These are phyloP conservation scores for Apiospora phragmitis DNA, from an alignment of 2,329 filamentous ascomycete genomes.

Conservation along the genomic window DNA sequence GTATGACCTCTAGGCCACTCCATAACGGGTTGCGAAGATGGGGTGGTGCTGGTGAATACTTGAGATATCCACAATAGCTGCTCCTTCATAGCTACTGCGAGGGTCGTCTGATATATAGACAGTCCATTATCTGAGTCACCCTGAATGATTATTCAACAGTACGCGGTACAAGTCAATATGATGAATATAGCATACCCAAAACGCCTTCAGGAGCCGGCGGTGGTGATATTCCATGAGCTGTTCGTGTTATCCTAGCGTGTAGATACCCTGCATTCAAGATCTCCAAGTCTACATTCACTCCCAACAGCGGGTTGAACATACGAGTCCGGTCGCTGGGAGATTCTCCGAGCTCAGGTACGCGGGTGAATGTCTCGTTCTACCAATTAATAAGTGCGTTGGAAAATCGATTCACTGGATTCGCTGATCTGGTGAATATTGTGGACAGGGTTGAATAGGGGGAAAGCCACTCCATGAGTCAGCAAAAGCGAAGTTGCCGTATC, in stretches of 20 bases:
- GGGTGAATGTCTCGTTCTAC: background rate
- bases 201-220: too few relatives aligned
- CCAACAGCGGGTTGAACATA: too few relatives aligned
- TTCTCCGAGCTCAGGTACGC: background rate
- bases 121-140: background rate
- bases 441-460: background rate
- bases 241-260: too few relatives aligned
- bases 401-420: background rate
- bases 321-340: too few relatives aligned
- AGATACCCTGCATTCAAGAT: too few relatives aligned
- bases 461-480: background rate
- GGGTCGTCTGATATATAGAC: background rate
- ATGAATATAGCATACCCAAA: background rate
- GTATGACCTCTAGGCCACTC: background rate
- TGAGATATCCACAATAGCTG: background rate
- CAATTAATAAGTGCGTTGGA: too few relatives aligned
- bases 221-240: background rate
- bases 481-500: background rate
- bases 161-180: background rate
- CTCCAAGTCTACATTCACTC: too few relatives aligned
- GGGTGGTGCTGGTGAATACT: background rate
- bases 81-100: background rate
- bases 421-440: background rate
- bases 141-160: too few relatives aligned
- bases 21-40: background rate